A percentile compares a stretch with the other conserved stretches of the same genome.
These are phyloP conservation scores for Poronia punctata DNA, from an alignment of 495 filamentous ascomycete species.

Conservation along the genomic window DNA sequence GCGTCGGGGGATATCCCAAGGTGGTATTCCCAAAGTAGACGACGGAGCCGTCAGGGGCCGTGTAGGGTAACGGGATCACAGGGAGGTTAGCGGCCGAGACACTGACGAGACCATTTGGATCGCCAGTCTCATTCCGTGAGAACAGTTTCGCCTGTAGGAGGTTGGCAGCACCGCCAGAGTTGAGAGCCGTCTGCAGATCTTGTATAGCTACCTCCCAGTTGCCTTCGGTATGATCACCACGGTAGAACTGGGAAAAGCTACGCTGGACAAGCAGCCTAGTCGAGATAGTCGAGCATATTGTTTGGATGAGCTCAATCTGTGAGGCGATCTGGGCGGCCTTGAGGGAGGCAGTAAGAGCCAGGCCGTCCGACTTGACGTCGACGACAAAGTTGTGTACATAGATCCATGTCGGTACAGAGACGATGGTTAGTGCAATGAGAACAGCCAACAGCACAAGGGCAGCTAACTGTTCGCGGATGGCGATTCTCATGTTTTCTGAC, in stretches of 20 bases:
- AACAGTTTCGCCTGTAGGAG: slow-evolving; percentile 62
- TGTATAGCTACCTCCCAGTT: slow-evolving; percentile 49
- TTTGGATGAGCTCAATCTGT: slow-evolving; percentile 66
- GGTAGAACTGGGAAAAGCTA: slow-evolving; percentile 55
- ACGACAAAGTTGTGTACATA: slow-evolving; percentile 71
- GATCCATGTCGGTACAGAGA: slow-evolving; percentile 52
- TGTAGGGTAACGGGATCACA: slow-evolving; percentile 52
- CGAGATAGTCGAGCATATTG: slow-evolving; percentile 56
- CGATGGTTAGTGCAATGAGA: slow-evolving; percentile 54
- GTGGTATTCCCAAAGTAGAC: slow-evolving; percentile 52
- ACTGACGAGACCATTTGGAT: slow-evolving; percentile 47
- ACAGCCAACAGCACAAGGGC: slow-evolving; percentile 65
- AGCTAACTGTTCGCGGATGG: slow-evolving; percentile 75
- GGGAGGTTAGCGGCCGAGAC: slow-evolving; percentile 43
- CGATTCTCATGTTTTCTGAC: slow-evolving; percentile 62
- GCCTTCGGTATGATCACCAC: slow-evolving; percentile 37
- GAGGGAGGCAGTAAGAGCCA: slow-evolving; percentile 73
- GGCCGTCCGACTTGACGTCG: slow-evolving; percentile 47
- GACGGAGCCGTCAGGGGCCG: slow-evolving; percentile 45
- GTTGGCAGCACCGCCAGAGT: slow-evolving; percentile 41
- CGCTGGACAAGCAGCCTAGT: slow-evolving; percentile 62
- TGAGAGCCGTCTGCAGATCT: slow-evolving; percentile 59
- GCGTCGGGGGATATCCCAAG: slow-evolving; percentile 55
- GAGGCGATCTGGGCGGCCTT: slow-evolving; percentile 77
- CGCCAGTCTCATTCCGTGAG: slow-evolving; percentile 55